These are phyloP conservation scores for Aaosphaeria pasadenensis DNA, from an alignment of 2,329 filamentous ascomycete genomes.

Conservation along the genomic window DNA sequence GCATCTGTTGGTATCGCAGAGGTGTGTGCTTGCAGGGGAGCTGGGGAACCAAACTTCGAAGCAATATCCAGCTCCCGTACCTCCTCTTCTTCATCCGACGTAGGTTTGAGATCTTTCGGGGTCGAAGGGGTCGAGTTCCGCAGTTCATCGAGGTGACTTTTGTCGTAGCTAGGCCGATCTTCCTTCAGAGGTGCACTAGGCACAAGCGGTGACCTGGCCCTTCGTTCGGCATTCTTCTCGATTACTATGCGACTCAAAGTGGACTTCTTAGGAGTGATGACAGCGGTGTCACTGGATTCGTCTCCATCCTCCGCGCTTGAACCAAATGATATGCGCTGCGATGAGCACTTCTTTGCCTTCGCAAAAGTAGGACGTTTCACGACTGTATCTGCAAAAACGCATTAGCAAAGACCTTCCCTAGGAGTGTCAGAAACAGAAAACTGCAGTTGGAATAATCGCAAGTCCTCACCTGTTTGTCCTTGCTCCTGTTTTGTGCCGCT, in stretches of 20 bases:
- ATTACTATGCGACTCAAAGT: slow-evolving; percentile 62
- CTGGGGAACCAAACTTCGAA: slow-evolving; percentile 57
- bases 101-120: slow-evolving; percentile 58
- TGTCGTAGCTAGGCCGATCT: slow-evolving; percentile 76
- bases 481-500: slow-evolving; percentile 24
- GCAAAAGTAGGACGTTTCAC: slow-evolving; percentile 51
- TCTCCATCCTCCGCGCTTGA: slow-evolving; percentile 53
- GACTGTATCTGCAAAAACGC: slow-evolving; percentile 44
- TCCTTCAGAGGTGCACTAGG: slow-evolving; percentile 50
- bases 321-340: slow-evolving; percentile 75
- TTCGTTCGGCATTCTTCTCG: slow-evolving; percentile 65
- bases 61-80: slow-evolving; percentile 46
- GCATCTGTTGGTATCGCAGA: slow-evolving; percentile 71
- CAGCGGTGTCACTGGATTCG: slow-evolving; percentile 47
- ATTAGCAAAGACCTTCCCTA: slow-evolving; percentile 43
- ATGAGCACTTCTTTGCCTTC: slow-evolving; percentile 69
- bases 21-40: slow-evolving; percentile 16
- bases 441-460: slow-evolving; percentile 15
- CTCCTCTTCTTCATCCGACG: slow-evolving; percentile 42
- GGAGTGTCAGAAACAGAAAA: slow-evolving; percentile 25
- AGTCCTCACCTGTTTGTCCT: slow-evolving; percentile 40
- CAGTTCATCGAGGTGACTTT: slow-evolving; percentile 81
- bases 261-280: slow-evolving; percentile 61
- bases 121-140: slow-evolving; percentile 82
- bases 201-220: slow-evolving; percentile 47